Conservation (phyloP, 441 rosid species). For the Monsonia emarginata region DNA sequence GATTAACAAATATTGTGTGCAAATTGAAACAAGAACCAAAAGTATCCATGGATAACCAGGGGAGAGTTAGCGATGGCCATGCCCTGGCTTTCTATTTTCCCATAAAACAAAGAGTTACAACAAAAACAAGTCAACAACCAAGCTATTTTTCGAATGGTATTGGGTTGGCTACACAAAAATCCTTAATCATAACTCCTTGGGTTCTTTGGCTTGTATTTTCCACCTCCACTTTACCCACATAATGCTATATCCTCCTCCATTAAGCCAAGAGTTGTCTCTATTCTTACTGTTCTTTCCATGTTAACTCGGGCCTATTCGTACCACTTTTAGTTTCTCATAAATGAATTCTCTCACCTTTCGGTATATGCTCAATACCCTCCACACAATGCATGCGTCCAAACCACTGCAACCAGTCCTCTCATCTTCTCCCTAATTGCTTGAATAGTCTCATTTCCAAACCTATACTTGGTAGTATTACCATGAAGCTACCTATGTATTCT, state of each 20-base stretch:
- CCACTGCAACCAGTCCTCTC: neutral
- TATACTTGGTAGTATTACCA: neutral
- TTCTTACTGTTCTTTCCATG: neutral
- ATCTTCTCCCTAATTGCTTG: neutral
- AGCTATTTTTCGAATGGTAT: neutral
- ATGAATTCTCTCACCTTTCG: neutral
- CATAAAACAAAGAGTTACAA: neutral
- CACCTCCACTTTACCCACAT: neutral
- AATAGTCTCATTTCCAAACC: neutral
- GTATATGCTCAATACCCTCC: neutral
- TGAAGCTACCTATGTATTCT: neutral
- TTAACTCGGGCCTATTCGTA: neutral
- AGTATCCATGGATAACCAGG: conserved; percentile 2
- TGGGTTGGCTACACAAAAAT: too few relatives aligned
- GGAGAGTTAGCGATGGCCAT: neutral
- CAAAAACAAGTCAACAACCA: too few relatives aligned
- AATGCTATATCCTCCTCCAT: too few relatives aligned
- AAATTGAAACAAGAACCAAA: neutral
- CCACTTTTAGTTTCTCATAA: neutral
- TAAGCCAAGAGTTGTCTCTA: too few relatives aligned
- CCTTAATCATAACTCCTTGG: neutral
- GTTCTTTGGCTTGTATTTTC: neutral
- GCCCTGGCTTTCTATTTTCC: neutral
- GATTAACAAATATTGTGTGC: neutral
- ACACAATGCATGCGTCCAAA: neutral